These are phyloP conservation scores for Saccharomycopsis oosterbeekiorum DNA, from an alignment of 805 yeast genomes.

Conservation along the genomic window DNA sequence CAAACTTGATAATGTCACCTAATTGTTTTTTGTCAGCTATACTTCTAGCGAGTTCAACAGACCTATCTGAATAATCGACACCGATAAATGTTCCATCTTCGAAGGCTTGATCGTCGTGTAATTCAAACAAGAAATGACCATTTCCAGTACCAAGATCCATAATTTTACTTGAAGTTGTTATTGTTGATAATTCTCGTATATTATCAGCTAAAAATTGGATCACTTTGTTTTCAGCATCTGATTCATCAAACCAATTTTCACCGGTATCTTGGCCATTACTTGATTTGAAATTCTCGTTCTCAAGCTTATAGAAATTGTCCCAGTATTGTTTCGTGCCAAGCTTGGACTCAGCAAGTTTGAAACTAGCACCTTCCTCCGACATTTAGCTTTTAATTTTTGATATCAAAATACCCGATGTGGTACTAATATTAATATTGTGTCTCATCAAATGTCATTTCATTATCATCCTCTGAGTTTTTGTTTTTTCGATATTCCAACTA, in stretches of 20 bases:
- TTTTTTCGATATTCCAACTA: not conserved
- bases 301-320: conserved; percentile 78
- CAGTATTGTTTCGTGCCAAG: conserved; percentile 86
- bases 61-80: conserved; percentile 74
- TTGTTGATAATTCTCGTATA: conserved; percentile 26
- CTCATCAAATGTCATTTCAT: not conserved
- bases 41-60: conserved; percentile 63
- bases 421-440: not conserved
- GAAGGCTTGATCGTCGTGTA: conserved; percentile 47
- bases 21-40: conserved; percentile 37
- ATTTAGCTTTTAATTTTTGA: not conserved
- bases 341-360: conserved; percentile 58
- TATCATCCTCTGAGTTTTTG: not conserved
- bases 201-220: conserved; percentile 57
- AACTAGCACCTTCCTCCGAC: not conserved
- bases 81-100: conserved; percentile 41
- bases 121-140: conserved; percentile 74
- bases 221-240: conserved; percentile 84
- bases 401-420: no score
- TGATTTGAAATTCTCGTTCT: conserved; percentile 53
- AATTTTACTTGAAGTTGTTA: conserved; percentile 32
- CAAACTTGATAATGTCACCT: conserved; percentile 36
- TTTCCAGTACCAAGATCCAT: conserved; percentile 94
- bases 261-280: conserved; percentile 81
- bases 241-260: conserved; percentile 93